Evolutionary conservation across 108 stramenopile species (phyloP), one percentile per base, ranked within the genome.

Genomic region (Conticribra weissflogii): DNA sequence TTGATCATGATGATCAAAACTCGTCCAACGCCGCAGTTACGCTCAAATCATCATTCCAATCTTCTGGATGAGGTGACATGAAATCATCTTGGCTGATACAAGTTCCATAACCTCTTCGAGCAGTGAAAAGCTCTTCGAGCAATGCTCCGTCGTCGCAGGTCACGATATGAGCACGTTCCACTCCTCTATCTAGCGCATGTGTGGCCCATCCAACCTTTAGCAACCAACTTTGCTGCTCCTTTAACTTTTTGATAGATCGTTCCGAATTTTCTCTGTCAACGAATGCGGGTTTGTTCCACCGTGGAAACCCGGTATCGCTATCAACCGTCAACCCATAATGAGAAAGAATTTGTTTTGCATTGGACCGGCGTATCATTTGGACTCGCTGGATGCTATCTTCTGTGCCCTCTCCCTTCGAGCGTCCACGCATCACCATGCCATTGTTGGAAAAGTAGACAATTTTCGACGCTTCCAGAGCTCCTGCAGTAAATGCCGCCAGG

Each of bases 131-230:
- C 71, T 87, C 86, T 60, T 85, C 82, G 15, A 87, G 59, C 33
- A 87, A 59, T 19, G 86, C 78, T 29, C 86, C 86, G 74, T 87
- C 83, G 18, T 76, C 74, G 36, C 79, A 81, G 33, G 71, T 75
- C 55, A 87, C 69, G 5, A 87, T 82, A 63, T 87, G 86, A n/a
- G 86, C 86, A 58, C 84, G 69, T 33, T 80, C 82, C 21, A 87
- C 86, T 23, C 86, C 86, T 15, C 71, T 68, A 23, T 85, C 80
- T 34, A 85, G 46, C 8, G 86, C 84, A 67, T 71, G 75, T 21
- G 73, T 64, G n/a, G 84, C 78, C 86, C 86, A 87, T 67, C 79
- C 84, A 61, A 87, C 60, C 64, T 87, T 80, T 0, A 87, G 61
- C 1, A 87, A 53, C 59, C 81, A 55, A 4, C 75, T 67, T 33